Conservation (phyloP, 306 rosid species). For the Trifolium fragiferum region DNA sequence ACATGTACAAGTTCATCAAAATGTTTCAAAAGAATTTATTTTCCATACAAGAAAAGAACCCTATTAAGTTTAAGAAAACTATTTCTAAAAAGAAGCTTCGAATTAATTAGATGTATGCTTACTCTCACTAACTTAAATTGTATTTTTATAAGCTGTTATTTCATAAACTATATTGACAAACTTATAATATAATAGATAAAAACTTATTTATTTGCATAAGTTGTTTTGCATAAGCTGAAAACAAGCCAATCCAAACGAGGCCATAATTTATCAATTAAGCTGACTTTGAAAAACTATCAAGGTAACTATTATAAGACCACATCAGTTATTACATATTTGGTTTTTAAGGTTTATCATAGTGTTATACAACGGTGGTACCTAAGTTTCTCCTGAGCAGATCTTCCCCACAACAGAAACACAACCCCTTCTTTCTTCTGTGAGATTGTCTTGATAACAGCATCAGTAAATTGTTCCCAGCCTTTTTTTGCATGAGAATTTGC, state of each 20-base stretch:
- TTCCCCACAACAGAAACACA: conserved; percentile 92
- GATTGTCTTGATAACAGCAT: conserved; percentile 80
- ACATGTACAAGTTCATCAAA: conserved; percentile 35
- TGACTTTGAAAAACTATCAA: conserved; percentile 12
- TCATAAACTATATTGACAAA: too few species aligned
- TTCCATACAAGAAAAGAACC: conserved; percentile 7
- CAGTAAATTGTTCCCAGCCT: conserved; percentile 97
- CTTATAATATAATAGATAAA: too few species aligned
- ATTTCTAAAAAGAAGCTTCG: conserved; percentile 25
- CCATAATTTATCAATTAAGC: conserved; percentile 19
- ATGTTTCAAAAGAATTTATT: conserved; percentile 23
- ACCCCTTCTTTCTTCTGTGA: conserved; percentile 87
- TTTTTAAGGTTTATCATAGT: neutral
- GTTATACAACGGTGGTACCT: conserved; percentile 51
- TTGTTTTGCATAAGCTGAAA: too few species aligned
- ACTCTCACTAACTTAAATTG: too few species aligned
- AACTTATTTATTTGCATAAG: too few species aligned
- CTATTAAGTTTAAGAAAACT: conserved; percentile 28
- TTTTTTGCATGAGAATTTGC: conserved; percentile 94
- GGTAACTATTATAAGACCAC: conserved; percentile 15
- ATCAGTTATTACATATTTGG: conserved; percentile 9
- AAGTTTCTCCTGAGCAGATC: conserved; percentile 82
- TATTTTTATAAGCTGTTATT: too few species aligned
- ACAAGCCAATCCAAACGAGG: too few species aligned
- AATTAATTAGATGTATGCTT: neutral